These are phyloP conservation scores for Colletotrichum scovillei DNA, from an alignment of 2,329 filamentous ascomycete species.

Conservation along the genomic window DNA sequence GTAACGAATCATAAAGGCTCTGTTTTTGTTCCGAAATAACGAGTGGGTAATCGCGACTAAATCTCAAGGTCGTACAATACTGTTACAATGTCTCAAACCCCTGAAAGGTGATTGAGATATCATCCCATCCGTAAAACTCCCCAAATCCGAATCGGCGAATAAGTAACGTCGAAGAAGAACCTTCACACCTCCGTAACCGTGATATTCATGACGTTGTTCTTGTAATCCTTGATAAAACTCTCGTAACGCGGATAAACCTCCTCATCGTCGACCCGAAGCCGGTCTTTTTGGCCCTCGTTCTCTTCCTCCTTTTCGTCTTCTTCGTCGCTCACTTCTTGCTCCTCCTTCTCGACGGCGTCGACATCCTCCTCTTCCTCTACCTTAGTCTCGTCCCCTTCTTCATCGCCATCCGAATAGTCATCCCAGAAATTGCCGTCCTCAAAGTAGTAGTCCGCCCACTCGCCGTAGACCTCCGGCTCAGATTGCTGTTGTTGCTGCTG, in stretches of 20 bases:
- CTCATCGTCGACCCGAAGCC: neutral
- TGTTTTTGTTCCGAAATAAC: neutral
- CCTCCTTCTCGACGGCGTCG: neutral
- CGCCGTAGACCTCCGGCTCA: conserved; percentile 33
- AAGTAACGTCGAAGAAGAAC: neutral
- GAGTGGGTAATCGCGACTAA: conserved; percentile 4
- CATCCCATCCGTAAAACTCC: neutral
- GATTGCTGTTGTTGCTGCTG: neutral
- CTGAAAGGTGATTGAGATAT: neutral
- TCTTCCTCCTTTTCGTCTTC: neutral
- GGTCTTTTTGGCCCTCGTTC: neutral
- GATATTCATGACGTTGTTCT: conserved; percentile 25
- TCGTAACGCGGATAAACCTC: conserved; percentile 30
- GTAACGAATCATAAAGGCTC: neutral
- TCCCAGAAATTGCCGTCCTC: conserved; percentile 33
- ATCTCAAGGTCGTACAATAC: neutral
- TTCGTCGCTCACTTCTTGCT: neutral
- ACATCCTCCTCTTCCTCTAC: neutral
- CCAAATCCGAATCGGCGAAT: neutral
- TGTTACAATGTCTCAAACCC: neutral
- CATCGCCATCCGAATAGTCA: neutral
- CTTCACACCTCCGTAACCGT: conserved; percentile 23
- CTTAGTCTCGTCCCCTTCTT: neutral
- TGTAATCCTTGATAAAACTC: conserved; percentile 33
- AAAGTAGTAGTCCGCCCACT: conserved; percentile 39